Evolutionary conservation across 2,329 filamentous ascomycete genomes (phyloP).

Genomic region (Ceratocystis smalleyi): DNA sequence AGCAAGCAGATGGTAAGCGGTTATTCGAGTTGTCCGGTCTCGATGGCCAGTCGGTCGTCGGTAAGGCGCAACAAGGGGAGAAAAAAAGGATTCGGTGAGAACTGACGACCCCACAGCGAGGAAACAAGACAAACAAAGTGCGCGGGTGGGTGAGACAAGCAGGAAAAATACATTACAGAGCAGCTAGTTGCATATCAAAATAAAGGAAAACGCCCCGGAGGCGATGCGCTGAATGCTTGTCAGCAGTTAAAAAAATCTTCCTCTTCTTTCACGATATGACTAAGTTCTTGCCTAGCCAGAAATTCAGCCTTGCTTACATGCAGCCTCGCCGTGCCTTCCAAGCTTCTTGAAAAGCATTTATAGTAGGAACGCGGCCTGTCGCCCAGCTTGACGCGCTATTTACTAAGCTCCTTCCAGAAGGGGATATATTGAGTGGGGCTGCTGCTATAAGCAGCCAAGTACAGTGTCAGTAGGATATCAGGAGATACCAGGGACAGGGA

Average conservation of each 20-base stretch:
- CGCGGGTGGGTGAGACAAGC: not conserved
- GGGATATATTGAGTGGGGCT: slow-evolving; percentile 1
- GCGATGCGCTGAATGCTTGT: not conserved
- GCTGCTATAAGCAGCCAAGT: not conserved
- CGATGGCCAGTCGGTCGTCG: not conserved
- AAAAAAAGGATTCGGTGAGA: not conserved
- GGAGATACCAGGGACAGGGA: too few relatives aligned
- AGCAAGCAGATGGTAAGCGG: too few relatives aligned
- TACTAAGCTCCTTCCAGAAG: not conserved
- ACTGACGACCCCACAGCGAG: not conserved
- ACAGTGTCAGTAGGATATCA: too few relatives aligned
- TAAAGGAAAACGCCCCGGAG: not conserved
- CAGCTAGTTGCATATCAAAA: not conserved
- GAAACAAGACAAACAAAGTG: not conserved
- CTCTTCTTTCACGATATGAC: not conserved
- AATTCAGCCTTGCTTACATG: not conserved
- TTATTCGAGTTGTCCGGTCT: too few relatives aligned
- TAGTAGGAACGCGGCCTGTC: too few relatives aligned
- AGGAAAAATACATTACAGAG: not conserved
- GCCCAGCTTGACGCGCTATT: not conserved
- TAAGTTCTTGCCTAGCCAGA: not conserved
- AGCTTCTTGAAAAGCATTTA: not conserved
- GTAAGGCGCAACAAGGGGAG: not conserved
- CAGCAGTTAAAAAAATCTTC: not conserved
- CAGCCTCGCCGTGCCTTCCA: not conserved